These are phyloP conservation scores for Neofusicoccum cordaticola DNA, from an alignment of 2,329 filamentous ascomycete species.

Conservation along the genomic window DNA sequence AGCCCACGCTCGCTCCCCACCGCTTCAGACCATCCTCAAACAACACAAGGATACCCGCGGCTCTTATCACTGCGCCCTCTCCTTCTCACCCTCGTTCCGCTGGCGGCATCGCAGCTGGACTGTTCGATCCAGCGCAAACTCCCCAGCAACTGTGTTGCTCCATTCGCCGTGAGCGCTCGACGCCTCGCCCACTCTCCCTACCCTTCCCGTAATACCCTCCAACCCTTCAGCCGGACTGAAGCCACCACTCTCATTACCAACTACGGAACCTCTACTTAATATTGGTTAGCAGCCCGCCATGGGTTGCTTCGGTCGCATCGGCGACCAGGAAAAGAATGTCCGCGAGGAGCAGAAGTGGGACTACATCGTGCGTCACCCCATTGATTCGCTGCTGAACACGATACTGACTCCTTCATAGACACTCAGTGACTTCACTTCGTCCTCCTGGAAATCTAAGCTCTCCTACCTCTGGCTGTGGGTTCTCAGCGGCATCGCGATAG, in stretches of 20 bases:
- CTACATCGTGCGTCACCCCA: constrained; percentile 68
- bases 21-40: not conserved
- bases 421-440: constrained; percentile 76
- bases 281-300: constrained; percentile 3
- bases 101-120: constrained; percentile 14
- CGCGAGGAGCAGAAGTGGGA: constrained; percentile 68
- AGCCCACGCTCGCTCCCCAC: constrained; percentile 9
- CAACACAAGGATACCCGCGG: constrained; percentile 1
- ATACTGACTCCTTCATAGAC: constrained; percentile 35
- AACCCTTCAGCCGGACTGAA: constrained; percentile 16
- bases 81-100: not conserved
- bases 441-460: constrained; percentile 70
- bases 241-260: not conserved
- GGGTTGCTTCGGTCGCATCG: constrained; percentile 16
- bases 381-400: not conserved
- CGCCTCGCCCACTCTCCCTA: not conserved
- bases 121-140: not conserved
- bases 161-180: constrained; percentile 8
- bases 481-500: constrained; percentile 72
- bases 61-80: not conserved
- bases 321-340: constrained; percentile 39
- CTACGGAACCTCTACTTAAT: not conserved
- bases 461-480: constrained; percentile 86
- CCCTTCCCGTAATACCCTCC: not conserved
- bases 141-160: constrained; percentile 3